These are phyloP conservation scores for Beauveria varroae DNA, from an alignment of 2,329 filamentous ascomycete species.

Conservation along the genomic window DNA sequence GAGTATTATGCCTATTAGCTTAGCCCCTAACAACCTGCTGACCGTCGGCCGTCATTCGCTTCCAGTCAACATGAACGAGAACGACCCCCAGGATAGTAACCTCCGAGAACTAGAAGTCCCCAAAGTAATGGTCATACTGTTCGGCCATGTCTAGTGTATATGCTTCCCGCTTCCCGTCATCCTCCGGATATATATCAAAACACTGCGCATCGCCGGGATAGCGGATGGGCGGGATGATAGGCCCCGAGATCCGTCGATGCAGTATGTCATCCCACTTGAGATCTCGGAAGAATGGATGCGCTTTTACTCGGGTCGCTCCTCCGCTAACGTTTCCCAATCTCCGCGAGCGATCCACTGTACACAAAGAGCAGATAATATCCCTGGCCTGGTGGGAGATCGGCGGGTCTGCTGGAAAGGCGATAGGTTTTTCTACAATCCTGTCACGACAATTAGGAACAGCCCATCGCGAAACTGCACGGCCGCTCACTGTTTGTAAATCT, in stretches of 20 bases:
- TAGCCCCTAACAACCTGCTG: background rate
- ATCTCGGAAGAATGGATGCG: conserved; percentile 66
- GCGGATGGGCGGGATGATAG: conserved; percentile 67
- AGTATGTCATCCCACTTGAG: conserved; percentile 70
- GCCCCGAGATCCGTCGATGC: conserved; percentile 55
- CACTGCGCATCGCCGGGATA: conserved; percentile 70
- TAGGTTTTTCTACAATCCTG: conserved; percentile 71
- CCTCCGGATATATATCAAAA: conserved; percentile 77
- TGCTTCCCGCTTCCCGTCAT: conserved; percentile 54
- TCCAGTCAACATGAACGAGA: background rate
- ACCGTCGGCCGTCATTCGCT: background rate
- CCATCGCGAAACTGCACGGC: background rate
- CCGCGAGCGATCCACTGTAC: conserved; percentile 70
- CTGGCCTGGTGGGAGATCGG: conserved; percentile 60
- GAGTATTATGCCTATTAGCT: background rate
- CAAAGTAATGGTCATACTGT: conserved; percentile 65
- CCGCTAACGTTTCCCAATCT: conserved; percentile 73
- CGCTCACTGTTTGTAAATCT: conserved; percentile 71
- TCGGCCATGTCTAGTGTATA: conserved; percentile 63
- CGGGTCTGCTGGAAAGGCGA: conserved; percentile 64
- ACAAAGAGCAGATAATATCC: conserved; percentile 68
- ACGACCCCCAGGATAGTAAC: background rate
- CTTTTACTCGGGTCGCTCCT: conserved; percentile 63
- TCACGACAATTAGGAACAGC: conserved; percentile 11
- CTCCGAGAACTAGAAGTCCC: conserved; percentile 49